Percentiles rank a stretch among this genome's conserved stretches.
Evolutionary conservation across 116 monocot genomes (phyloP).

Genomic region (Posidonia oceanica): DNA sequence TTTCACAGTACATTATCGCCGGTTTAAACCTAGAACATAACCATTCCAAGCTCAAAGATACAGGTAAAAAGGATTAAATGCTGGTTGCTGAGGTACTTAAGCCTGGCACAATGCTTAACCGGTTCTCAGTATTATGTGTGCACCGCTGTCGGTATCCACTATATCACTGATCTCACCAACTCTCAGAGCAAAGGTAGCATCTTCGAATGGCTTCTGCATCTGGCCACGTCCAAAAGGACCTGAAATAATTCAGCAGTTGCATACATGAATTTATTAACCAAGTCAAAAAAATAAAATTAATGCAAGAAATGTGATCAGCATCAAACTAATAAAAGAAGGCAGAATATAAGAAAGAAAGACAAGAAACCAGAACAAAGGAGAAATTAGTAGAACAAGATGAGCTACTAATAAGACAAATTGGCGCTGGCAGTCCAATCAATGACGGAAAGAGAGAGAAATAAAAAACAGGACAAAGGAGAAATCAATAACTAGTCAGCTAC

Average conservation of each 20-base stretch:
- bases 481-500: too few species aligned
- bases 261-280: background rate
- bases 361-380: too few species aligned
- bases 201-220: conserved; percentile 81
- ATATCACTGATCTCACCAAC: conserved; percentile 58
- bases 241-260: conserved; percentile 4
- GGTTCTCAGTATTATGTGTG: conserved; percentile 63
- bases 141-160: conserved; percentile 64
- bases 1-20: too few species aligned
- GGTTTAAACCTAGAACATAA: too few species aligned
- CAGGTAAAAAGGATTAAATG: background rate
- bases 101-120: conserved; percentile 7
- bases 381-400: too few species aligned
- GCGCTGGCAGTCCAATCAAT: too few species aligned
- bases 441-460: too few species aligned
- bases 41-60: background rate
- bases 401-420: too few species aligned
- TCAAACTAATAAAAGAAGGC: too few species aligned
- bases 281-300: background rate
- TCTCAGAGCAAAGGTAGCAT: conserved; percentile 43
- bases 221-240: conserved; percentile 51
- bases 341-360: too few species aligned
- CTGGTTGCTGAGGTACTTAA: too few species aligned
- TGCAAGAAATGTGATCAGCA: background rate
- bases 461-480: too few species aligned